Evolutionary conservation across 2,329 filamentous ascomycete genomes (phyloP).

Genomic region (Sordariomycetes sp.): DNA sequence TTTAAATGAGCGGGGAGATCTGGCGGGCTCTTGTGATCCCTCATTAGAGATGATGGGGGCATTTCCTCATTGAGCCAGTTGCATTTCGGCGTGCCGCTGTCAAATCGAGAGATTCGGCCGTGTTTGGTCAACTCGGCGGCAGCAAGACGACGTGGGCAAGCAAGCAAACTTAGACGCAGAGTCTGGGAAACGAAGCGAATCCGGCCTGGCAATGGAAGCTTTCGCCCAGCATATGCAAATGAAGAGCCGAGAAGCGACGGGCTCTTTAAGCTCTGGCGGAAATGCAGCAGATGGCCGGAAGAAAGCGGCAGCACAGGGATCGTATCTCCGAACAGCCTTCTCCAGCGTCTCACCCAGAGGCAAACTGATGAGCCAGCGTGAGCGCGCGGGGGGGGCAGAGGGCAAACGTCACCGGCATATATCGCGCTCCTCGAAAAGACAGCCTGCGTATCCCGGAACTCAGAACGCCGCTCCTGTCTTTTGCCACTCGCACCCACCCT

Average conservation of each 20-base stretch:
- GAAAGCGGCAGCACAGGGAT: background rate
- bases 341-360: background rate
- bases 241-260: background rate
- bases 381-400: background rate
- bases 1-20: background rate
- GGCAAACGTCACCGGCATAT: background rate
- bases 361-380: background rate
- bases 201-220: background rate
- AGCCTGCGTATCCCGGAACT: background rate
- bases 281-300: background rate
- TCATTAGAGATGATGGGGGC: background rate
- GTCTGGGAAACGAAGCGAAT: background rate
- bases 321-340: background rate
- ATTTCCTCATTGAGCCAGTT: constrained; percentile 2
- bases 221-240: background rate
- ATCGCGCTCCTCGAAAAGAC: background rate
- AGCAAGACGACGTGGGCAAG: background rate
- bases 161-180: background rate
- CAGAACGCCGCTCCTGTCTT: background rate
- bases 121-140: background rate
- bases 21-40: background rate
- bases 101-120: background rate
- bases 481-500: background rate
- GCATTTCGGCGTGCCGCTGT: constrained; percentile 2
- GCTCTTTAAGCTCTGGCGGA: background rate